These are phyloP conservation scores for Hypoxylon sp. DNA, from an alignment of 2,329 filamentous ascomycete species.

Conservation along the genomic window DNA sequence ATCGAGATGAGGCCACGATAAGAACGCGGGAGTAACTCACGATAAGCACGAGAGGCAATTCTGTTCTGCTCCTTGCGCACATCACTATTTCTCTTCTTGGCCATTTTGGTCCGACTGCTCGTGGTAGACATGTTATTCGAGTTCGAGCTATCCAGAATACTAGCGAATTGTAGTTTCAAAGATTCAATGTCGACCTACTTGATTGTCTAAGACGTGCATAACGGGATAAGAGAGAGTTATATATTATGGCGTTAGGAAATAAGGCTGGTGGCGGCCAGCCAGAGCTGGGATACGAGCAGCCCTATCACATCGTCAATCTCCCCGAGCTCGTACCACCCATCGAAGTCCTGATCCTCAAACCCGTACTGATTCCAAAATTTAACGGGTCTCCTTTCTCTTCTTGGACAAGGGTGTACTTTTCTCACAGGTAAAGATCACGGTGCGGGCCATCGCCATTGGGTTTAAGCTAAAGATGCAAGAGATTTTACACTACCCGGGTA, in stretches of 20 bases:
- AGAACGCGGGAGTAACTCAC: slow-evolving; percentile 45
- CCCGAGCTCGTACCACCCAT: slow-evolving; percentile 25
- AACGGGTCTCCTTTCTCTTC: slow-evolving; percentile 22
- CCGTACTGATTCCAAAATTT: slow-evolving; percentile 29
- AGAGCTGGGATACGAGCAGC: slow-evolving; percentile 34
- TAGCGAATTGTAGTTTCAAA: slow-evolving; percentile 20
- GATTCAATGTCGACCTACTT: slow-evolving; percentile 19
- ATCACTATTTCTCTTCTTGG: slow-evolving; percentile 48
- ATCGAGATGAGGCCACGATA: slow-evolving; percentile 3
- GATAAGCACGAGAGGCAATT: slow-evolving; percentile 49
- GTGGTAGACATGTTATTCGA: slow-evolving; percentile 29
- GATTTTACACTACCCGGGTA: slow-evolving; percentile 18
- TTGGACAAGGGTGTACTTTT: slow-evolving; percentile 31
- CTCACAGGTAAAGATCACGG: slow-evolving; percentile 18
- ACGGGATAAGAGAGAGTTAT: slow-evolving; percentile 33
- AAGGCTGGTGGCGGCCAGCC: slow-evolving; percentile 19
- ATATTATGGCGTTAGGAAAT: slow-evolving; percentile 34
- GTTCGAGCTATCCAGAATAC: slow-evolving; percentile 42
- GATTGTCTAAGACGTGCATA: slow-evolving; percentile 23
- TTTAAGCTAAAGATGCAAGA: slow-evolving; percentile 27
- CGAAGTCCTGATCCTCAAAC: slow-evolving; percentile 14
- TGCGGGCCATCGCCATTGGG: slow-evolving; percentile 22
- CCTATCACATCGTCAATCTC: slow-evolving; percentile 30
- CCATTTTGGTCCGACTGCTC: slow-evolving; percentile 34
- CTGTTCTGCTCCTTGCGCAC: slow-evolving; percentile 50